Conservation (phyloP, 139 green algal genomes). For the Tetradesmus obliquus region DNA sequence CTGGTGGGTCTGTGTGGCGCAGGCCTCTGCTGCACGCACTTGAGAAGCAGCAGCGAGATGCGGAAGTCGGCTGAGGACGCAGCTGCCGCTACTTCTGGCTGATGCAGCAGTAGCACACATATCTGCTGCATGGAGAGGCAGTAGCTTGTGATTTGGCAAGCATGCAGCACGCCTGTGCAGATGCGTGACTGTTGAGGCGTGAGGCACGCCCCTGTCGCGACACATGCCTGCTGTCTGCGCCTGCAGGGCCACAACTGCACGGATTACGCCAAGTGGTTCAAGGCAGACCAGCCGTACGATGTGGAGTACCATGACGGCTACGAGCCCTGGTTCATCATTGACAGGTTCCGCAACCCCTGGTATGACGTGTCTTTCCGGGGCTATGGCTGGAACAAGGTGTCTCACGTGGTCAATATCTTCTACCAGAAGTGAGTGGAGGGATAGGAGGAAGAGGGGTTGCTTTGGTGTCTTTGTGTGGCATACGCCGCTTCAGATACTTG, state of each 20-base stretch:
- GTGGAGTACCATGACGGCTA: constrained; percentile 50
- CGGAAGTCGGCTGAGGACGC: background rate
- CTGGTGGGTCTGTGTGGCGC: background rate
- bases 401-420: constrained; percentile 47
- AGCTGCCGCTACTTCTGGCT: background rate
- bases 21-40: too few species aligned
- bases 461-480: background rate
- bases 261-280: constrained; percentile 48
- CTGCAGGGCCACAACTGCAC: constrained; percentile 47
- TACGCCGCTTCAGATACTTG: too few species aligned
- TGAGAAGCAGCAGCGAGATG: background rate
- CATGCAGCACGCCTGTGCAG: background rate
- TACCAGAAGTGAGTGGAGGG: constrained; percentile 36
- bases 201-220: too few species aligned
- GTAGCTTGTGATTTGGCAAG: background rate
- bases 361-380: constrained; percentile 67
- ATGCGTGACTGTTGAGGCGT: background rate
- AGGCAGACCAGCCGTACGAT: constrained; percentile 17
- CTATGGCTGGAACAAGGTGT: constrained; percentile 75
- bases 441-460: too few species aligned
- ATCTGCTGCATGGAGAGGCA: background rate
- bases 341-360: constrained; percentile 42
- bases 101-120: background rate
- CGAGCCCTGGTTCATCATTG: constrained; percentile 71
- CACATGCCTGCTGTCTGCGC: background rate